Conservation (phyloP, 2,329 filamentous ascomycete species). For the Daldinia sp. region DNA sequence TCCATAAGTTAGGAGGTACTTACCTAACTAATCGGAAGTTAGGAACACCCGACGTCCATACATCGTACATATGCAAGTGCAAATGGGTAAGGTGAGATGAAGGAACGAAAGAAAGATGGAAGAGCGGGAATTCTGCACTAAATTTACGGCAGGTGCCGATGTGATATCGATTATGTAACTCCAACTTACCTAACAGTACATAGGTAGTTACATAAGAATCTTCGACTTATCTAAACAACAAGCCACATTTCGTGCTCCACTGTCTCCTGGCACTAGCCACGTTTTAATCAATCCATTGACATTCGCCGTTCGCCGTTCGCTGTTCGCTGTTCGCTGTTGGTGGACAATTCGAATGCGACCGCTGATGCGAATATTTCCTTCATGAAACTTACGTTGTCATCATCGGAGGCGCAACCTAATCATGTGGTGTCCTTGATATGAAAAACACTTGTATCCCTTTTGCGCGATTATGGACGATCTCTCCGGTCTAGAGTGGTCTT, state of each 20-base stretch:
- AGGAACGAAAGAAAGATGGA: too few relatives aligned
- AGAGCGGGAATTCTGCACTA: too few relatives aligned
- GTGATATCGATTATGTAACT: background rate
- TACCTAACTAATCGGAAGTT: too few relatives aligned
- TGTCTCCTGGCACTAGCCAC: slow-evolving; percentile 17
- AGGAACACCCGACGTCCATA: too few relatives aligned
- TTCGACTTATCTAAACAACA: too few relatives aligned
- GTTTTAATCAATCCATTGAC: slow-evolving; percentile 7
- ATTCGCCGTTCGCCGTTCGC: too few relatives aligned
- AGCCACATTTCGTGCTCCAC: background rate
- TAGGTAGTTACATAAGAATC: too few relatives aligned
- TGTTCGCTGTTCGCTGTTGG: too few relatives aligned
- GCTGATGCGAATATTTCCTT: slow-evolving; percentile 15
- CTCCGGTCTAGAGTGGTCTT: slow-evolving; percentile 47
- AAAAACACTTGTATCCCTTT: slow-evolving; percentile 30
- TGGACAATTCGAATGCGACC: slow-evolving; percentile 26
- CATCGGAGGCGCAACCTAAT: slow-evolving; percentile 13
- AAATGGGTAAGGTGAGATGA: background rate
- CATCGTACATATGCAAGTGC: background rate
- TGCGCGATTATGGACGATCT: slow-evolving; percentile 48
- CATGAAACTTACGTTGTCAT: slow-evolving; percentile 13
- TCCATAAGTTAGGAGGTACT: too few relatives aligned
- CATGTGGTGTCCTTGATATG: slow-evolving; percentile 43
- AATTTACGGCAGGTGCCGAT: background rate
- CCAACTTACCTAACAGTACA: background rate